Conservation (phyloP, 768 basidiomycete species). For the Rhizopogon vesiculosus region DNA sequence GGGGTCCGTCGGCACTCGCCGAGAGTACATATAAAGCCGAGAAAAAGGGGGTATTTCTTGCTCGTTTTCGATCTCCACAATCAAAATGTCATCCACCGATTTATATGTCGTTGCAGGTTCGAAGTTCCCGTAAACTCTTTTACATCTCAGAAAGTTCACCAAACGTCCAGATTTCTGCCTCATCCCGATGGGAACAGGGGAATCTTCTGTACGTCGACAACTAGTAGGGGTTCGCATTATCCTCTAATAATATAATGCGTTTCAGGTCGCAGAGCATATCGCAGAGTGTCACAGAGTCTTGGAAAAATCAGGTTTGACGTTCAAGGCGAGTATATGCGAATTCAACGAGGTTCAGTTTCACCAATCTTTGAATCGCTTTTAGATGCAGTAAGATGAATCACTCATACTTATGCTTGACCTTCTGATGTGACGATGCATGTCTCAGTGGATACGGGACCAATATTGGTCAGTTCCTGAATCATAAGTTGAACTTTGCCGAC, state of each 20-base stretch:
- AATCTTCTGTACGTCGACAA: conserved; percentile 54
- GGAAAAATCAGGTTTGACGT: conserved; percentile 77
- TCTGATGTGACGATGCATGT: conserved; percentile 4
- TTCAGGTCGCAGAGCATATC: conserved; percentile 69
- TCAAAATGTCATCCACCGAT: conserved; percentile 28
- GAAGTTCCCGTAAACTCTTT: not conserved
- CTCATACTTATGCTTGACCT: conserved; percentile 28
- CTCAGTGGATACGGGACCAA: conserved; percentile 89
- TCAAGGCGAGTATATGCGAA: conserved; percentile 49
- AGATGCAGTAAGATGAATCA: conserved; percentile 33
- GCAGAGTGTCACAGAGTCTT: conserved; percentile 82
- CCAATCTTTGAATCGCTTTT: not conserved
- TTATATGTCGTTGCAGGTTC: conserved; percentile 78
- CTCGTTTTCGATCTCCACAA: not conserved
- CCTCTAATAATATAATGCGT: not conserved
- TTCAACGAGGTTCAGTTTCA: not conserved
- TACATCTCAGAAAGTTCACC: not conserved
- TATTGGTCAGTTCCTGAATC: conserved; percentile 43
- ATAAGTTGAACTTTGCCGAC: not conserved
- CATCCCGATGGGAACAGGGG: conserved; percentile 77
- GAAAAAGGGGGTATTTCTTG: not conserved
- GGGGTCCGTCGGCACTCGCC: not conserved
- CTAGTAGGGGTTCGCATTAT: not conserved
- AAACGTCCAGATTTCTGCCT: conserved; percentile 72
- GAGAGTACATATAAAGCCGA: not conserved